These are phyloP conservation scores for Piper longum DNA, from an alignment of 164 flowering plant genomes.

Conservation along the genomic window DNA sequence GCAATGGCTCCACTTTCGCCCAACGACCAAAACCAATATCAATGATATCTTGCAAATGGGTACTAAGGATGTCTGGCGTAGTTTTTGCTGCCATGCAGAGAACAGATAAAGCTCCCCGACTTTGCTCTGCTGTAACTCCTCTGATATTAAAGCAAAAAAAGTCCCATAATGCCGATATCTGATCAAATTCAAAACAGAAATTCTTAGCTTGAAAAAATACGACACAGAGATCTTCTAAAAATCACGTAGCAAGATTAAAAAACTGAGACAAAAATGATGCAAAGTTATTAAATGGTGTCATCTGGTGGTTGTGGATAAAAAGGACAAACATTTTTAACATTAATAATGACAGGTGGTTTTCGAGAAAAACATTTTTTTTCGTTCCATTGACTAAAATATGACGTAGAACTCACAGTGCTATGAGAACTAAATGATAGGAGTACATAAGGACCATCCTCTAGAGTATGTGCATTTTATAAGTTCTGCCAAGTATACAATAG, in stretches of 20 bases:
- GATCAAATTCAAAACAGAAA: constrained; percentile 8
- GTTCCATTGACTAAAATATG: too few species aligned
- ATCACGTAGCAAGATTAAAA: neutral
- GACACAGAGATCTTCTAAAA: neutral
- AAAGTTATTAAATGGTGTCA: neutral
- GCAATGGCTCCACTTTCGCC: constrained; percentile 89
- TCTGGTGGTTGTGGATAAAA: neutral
- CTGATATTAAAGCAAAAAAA: constrained; percentile 77
- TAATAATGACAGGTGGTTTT: too few species aligned
- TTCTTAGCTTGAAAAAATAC: neutral
- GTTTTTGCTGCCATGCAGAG: constrained; percentile 96
- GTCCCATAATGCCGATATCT: constrained; percentile 96
- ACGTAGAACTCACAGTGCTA: too few species aligned
- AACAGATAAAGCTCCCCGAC: constrained; percentile 87
- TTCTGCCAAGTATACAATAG: too few species aligned
- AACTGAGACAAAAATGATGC: neutral
- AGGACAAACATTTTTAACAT: too few species aligned
- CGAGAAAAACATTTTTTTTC: too few species aligned
- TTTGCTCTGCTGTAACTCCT: constrained; percentile 86
- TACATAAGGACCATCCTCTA: too few species aligned
- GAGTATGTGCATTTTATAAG: too few species aligned
- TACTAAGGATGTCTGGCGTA: constrained; percentile 46
- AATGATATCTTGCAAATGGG: constrained; percentile 75
- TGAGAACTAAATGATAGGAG: too few species aligned
- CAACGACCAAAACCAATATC: constrained; percentile 98